Percentiles rank a stretch among this genome's conserved stretches.
Conservation (phyloP, 1,284 basidiomycete genomes). For the Pseudozyma thailandica region DNA sequence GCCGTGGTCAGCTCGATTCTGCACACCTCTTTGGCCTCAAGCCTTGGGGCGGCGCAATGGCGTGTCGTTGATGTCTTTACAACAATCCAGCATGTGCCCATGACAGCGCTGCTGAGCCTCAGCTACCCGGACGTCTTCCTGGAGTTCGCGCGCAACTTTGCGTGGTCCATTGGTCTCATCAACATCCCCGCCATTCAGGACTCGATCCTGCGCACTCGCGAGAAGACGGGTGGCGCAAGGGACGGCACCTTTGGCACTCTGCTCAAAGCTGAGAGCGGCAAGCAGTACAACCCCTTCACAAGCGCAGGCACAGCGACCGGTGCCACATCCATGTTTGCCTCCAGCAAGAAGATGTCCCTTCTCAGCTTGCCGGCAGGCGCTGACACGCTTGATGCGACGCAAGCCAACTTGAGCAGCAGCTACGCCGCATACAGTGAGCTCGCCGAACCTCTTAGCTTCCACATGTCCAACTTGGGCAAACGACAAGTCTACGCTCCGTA, state of each 20-base stretch:
- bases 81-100: slow-evolving; percentile 83
- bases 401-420: slow-evolving; percentile 5
- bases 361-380: slow-evolving; percentile 14
- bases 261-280: slow-evolving; percentile 46
- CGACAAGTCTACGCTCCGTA: slow-evolving; percentile 62
- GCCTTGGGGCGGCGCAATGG: slow-evolving; percentile 70
- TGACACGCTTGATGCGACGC: background rate
- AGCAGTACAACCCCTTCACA: slow-evolving; percentile 55
- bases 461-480: slow-evolving; percentile 36
- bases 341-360: slow-evolving; percentile 14
- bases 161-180: slow-evolving; percentile 88
- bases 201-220: slow-evolving; percentile 83
- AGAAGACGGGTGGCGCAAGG: slow-evolving; percentile 81
- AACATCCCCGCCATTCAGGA: slow-evolving; percentile 76
- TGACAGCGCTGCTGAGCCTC: slow-evolving; percentile 80
- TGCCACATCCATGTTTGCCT: slow-evolving; percentile 21
- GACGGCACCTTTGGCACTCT: slow-evolving; percentile 46
- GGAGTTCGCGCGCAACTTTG: slow-evolving; percentile 84
- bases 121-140: slow-evolving; percentile 87
- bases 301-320: slow-evolving; percentile 16
- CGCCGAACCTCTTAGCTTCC: slow-evolving; percentile 29
- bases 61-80: slow-evolving; percentile 81
- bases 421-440: slow-evolving; percentile 25
- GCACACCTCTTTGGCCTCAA: slow-evolving; percentile 72
- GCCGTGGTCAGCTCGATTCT: slow-evolving; percentile 77